A percentile compares a stretch with the other conserved stretches of the same genome.
These are phyloP conservation scores for Acarospora socialis DNA, from an alignment of 2,329 filamentous ascomycete genomes.

Conservation along the genomic window DNA sequence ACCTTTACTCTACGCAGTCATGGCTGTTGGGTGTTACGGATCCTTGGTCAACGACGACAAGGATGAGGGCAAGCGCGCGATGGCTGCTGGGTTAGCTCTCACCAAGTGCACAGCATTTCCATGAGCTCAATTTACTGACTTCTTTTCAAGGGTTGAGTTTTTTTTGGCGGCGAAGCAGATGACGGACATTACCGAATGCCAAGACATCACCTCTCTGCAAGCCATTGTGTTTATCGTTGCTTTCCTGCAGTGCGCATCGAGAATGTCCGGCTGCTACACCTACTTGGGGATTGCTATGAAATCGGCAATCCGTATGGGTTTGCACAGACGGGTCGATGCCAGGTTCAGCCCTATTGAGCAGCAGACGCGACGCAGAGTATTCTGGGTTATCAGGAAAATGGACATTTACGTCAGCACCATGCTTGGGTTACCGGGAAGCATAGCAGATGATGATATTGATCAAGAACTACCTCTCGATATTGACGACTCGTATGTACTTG, in stretches of 20 bases:
- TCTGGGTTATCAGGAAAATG: conserved; percentile 1
- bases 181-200: conserved; percentile 38
- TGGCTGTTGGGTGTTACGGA: conserved; percentile 34
- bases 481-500: conserved; percentile 37
- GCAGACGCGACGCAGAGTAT: neutral
- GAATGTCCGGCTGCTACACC: conserved; percentile 38
- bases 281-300: conserved; percentile 38
- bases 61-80: neutral
- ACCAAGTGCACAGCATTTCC: neutral
- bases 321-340: conserved; percentile 34
- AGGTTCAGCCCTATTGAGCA: conserved; percentile 22
- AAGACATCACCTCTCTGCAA: conserved; percentile 36
- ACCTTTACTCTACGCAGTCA: conserved; percentile 33
- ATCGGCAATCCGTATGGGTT: conserved; percentile 36
- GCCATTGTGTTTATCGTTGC: conserved; percentile 40
- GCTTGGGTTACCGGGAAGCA: conserved; percentile 33
- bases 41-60: conserved; percentile 25
- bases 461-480: conserved; percentile 33
- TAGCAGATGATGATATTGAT: conserved; percentile 36
- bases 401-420: conserved; percentile 22
- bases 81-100: neutral
- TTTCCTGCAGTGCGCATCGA: conserved; percentile 38
- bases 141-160: no score
- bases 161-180: no score
- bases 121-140: conserved; percentile 35